These are phyloP conservation scores for Halophytophthora batemanensis DNA, from an alignment of 352 stramenopile genomes.

Conservation along the genomic window DNA sequence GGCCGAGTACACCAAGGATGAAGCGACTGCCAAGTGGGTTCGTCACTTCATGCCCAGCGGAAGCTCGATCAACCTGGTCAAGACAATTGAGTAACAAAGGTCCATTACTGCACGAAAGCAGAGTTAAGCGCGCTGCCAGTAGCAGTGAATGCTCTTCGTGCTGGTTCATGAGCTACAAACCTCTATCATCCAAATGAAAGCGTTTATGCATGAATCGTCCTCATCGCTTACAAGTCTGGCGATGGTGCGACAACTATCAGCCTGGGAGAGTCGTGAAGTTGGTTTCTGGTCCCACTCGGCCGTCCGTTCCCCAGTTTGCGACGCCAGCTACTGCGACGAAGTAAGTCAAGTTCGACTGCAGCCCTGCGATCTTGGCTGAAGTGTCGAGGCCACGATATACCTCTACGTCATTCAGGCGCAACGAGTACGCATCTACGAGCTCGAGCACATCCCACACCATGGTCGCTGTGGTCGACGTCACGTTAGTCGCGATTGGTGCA, in stretches of 20 bases:
- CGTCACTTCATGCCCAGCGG: conserved; percentile 17
- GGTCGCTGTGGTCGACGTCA: conserved; percentile 35
- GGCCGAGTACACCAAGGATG: conserved; percentile 39
- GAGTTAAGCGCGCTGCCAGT: too few species aligned
- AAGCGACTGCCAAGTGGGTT: conserved; percentile 20
- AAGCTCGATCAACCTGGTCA: conserved; percentile 1
- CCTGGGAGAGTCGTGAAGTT: conserved; percentile 66
- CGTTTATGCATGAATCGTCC: background rate
- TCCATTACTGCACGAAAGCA: too few species aligned
- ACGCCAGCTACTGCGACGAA: conserved; percentile 70
- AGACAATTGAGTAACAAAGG: conserved; percentile 4
- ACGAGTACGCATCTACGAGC: conserved; percentile 62
- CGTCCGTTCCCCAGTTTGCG: conserved; percentile 57
- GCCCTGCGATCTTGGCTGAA: conserved; percentile 27
- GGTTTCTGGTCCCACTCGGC: conserved; percentile 38
- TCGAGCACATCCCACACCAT: conserved; percentile 50
- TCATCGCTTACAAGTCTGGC: background rate
- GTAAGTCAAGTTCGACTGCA: conserved; percentile 71
- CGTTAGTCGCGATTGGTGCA: conserved; percentile 30
- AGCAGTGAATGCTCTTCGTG: too few species aligned
- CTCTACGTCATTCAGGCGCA: conserved; percentile 73
- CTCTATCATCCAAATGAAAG: background rate
- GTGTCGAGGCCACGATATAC: conserved; percentile 59
- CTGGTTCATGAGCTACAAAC: background rate
- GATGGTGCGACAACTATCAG: background rate